A percentile compares a stretch with the other conserved stretches of the same genome.
phyloP scores from a whole-genome alignment of 768 basidiomycete genomes.

The Ramaria rubella region DNA sequence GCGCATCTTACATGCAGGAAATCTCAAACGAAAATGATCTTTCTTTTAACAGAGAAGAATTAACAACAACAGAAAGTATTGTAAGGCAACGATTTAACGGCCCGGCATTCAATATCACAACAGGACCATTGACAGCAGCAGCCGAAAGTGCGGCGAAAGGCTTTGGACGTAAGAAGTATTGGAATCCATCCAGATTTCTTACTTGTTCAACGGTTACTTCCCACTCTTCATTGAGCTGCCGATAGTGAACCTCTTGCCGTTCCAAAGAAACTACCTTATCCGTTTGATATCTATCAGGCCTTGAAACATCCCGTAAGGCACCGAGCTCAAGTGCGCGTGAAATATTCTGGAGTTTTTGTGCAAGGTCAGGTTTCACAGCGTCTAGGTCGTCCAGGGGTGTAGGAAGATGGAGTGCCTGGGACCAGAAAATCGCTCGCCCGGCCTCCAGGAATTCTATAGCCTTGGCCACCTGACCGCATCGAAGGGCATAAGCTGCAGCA shows the following conservation, averaged over 20 bases:
- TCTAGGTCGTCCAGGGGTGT: constrained; percentile 16
- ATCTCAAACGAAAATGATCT: too few species aligned
- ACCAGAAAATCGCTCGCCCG: constrained; percentile 30
- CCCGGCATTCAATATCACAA: constrained; percentile 30
- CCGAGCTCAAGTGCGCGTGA: constrained; percentile 8
- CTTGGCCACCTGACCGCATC: constrained; percentile 17
- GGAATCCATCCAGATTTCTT: constrained; percentile 21
- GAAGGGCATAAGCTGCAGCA: constrained; percentile 24
- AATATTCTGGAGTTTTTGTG: constrained; percentile 17
- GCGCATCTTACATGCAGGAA: too few species aligned
- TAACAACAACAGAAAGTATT: too few species aligned
- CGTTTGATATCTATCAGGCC: neutral
- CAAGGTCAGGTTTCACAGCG: constrained; percentile 17
- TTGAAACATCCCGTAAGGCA: constrained; percentile 10
- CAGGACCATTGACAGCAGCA: constrained; percentile 24
- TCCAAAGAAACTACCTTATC: constrained; percentile 11
- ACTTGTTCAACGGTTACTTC: constrained; percentile 22
- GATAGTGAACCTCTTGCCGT: constrained; percentile 15
- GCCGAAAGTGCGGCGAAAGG: constrained; percentile 12
- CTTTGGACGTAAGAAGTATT: constrained; percentile 18
- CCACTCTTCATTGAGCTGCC: constrained; percentile 22
- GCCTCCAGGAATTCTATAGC: constrained; percentile 28
- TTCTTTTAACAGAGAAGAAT: too few species aligned
- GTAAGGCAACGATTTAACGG: too few species aligned
- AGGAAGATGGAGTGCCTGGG: constrained; percentile 20